phyloP scores from a whole-genome alignment of 2,329 filamentous ascomycete species.

The Phaeosphaeriaceae sp. region DNA sequence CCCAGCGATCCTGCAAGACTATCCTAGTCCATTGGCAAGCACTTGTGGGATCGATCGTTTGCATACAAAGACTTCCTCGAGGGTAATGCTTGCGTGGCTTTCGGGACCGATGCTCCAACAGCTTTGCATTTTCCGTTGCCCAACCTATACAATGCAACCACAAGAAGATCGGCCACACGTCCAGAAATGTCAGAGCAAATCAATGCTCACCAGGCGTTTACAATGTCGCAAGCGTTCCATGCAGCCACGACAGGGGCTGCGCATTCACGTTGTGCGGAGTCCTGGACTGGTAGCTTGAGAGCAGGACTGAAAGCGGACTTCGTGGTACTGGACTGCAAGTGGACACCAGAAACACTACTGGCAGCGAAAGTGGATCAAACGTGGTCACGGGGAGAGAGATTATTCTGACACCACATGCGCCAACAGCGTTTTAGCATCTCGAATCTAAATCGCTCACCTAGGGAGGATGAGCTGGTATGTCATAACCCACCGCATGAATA shows the following conservation, averaged over 20 bases:
- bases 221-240: constrained; percentile 59
- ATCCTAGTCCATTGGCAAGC: constrained; percentile 60
- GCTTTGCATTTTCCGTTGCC: constrained; percentile 60
- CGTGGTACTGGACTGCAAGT: constrained; percentile 59
- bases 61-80: constrained; percentile 66
- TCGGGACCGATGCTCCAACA: constrained; percentile 66
- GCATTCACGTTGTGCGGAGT: constrained; percentile 63
- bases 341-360: constrained; percentile 55
- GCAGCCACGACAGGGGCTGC: constrained; percentile 63
- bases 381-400: constrained; percentile 12
- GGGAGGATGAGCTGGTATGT: too few relatives aligned
- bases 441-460: neutral
- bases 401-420: neutral
- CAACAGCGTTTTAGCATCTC: neutral
- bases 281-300: constrained; percentile 58
- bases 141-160: constrained; percentile 65
- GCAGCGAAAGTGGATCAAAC: constrained; percentile 57
- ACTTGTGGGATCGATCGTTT: constrained; percentile 64
- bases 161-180: constrained; percentile 55
- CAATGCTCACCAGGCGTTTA: constrained; percentile 58
- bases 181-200: constrained; percentile 35
- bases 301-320: constrained; percentile 64
- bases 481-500: too few relatives aligned
- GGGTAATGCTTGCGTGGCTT: constrained; percentile 58
- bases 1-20: constrained; percentile 65